phyloP scores from a whole-genome alignment of 176 grass and related monocot species.

The Musa itinerans region DNA sequence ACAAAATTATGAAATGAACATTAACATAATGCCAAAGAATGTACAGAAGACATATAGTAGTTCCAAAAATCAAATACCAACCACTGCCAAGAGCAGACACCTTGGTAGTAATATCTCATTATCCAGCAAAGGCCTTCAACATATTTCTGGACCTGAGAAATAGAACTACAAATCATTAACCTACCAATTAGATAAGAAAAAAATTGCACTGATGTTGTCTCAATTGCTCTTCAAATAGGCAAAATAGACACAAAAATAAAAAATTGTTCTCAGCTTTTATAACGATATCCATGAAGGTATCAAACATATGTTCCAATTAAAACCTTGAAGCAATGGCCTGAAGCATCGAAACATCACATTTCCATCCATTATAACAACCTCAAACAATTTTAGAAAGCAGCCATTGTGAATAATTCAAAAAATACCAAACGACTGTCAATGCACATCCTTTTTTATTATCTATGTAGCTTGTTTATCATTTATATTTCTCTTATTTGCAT shows the following conservation, averaged over 20 bases:
- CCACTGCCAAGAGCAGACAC: conserved; percentile 99
- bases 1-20: background rate
- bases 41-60: too few relatives aligned
- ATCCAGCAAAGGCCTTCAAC: conserved; percentile 99
- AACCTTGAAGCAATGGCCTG: background rate
- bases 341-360: background rate
- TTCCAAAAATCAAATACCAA: conserved; percentile 37
- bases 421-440: background rate
- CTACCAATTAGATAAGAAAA: background rate
- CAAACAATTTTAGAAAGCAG: background rate
- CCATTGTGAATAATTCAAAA: background rate
- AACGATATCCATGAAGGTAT: background rate
- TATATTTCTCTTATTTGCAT: background rate
- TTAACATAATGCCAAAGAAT: background rate
- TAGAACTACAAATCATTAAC: conserved; percentile 1
- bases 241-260: background rate
- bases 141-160: conserved; percentile 87
- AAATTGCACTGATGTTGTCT: background rate
- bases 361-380: background rate
- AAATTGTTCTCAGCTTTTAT: background rate
- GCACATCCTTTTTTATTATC: background rate
- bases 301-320: background rate
- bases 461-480: too few relatives aligned
- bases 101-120: conserved; percentile 98
- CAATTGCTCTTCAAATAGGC: background rate